Base-by-base conservation (phyloP, 768 basidiomycete species). In the Termitomyces sp. region DNA sequence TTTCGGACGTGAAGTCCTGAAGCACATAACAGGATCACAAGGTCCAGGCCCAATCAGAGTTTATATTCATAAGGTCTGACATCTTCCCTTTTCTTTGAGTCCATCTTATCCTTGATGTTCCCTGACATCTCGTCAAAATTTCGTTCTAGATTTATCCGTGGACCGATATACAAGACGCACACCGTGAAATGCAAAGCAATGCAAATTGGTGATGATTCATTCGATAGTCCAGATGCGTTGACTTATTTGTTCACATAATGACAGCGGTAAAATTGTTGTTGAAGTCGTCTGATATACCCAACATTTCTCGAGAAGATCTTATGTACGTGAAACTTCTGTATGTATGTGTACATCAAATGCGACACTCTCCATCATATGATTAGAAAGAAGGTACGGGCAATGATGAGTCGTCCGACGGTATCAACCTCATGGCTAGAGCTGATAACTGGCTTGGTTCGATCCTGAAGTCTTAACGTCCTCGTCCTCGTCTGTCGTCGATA, bases 161-260 rank as follows among this genome's bases (percentile, higher is more conserved):
- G 91, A 78, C 79, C 13, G 78, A 90, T 51, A 90, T 96, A 51
- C 83, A 84, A 64, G 81, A 81, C 31, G 94, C 93, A 2, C 92
- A 93, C 61, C 76, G 79, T 59, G 91, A 91, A 71, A 94, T 98
- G 88, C 85, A 89, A 68, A 83, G 75, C 57, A 88, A 93, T 65
- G 71, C 70, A 39, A 81, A 77, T 59, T 77, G 72, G 79, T 75
- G 43, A 57, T 71, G 67, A n/a, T 36, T 34, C 31, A 37, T 18
- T 3, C 36, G 8, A 39, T 54, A 44, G 44, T 34, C 24, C 43
- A 48, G 57, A 31, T 50, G 31, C 36, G n/a, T 12, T 12, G 4
- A 26, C 43, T 26, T 5, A 36, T 31, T 39, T 47, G 12, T 50
- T 60, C 46, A 64, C 43, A 37, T 26, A 39, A n/a, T 32, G 18